Evolutionary conservation across 2,329 filamentous ascomycete genomes (phyloP).

Genomic region (Monilinia fructicola): DNA sequence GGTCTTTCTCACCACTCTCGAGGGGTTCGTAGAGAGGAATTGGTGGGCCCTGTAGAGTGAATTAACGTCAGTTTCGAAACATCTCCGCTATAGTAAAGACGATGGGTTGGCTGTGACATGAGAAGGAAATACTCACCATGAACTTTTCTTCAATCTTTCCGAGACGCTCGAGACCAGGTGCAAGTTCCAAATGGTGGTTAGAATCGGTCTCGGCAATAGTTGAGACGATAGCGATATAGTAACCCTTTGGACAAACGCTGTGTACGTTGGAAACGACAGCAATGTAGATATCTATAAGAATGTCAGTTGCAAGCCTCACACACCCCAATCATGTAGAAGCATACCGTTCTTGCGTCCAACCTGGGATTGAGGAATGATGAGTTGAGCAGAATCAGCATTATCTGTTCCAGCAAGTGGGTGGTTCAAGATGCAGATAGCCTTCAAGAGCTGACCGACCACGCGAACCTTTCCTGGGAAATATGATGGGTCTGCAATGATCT

Average conservation of each 20-base stretch:
- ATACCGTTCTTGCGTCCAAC: conserved; percentile 84
- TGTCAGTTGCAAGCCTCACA: conserved; percentile 22
- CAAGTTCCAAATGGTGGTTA: conserved; percentile 94
- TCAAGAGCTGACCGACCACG: conserved; percentile 85
- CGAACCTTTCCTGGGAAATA: conserved; percentile 92
- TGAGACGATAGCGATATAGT: conserved; percentile 97
- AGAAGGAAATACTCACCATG: conserved; percentile 60
- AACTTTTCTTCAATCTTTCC: conserved; percentile 96
- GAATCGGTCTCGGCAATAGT: conserved; percentile 89
- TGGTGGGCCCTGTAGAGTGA: conserved; percentile 62
- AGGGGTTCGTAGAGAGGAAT: conserved; percentile 93
- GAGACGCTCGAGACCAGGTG: conserved; percentile 87
- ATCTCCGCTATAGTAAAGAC: neutral
- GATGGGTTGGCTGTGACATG: neutral
- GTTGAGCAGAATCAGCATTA: conserved; percentile 83
- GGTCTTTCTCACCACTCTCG: conserved; percentile 78
- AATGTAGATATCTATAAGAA: conserved; percentile 80
- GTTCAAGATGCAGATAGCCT: conserved; percentile 96
- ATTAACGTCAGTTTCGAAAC: conserved; percentile 23
- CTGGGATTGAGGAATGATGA: conserved; percentile 98
- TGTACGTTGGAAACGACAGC: conserved; percentile 93
- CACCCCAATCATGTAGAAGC: conserved; percentile 46
- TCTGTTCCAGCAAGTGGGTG: conserved; percentile 90
- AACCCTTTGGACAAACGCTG: conserved; percentile 98
- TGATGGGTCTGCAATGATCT: conserved; percentile 92